Evolutionary conservation across 306 rosid species (phyloP), one percentile per base, ranked within the genome.

Genomic region (Fagus crenata): DNA sequence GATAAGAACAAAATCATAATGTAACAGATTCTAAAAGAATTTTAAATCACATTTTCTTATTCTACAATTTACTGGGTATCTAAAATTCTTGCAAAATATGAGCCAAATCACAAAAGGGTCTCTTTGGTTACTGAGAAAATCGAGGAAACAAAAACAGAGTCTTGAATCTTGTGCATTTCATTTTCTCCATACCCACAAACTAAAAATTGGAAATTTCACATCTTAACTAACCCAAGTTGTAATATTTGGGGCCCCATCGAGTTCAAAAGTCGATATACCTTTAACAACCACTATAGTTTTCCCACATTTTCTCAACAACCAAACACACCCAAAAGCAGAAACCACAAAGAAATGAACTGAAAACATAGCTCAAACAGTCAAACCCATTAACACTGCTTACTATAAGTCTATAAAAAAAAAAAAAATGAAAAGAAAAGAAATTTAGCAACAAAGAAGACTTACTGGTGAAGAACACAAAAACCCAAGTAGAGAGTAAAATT

Each of bases 401-500:
- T 41, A 22, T 7, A 49, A 49, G 33, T 22, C 32, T 18, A 40
- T 1, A 8, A 8, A 14, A 41, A 39, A 6, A 6, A 11, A 7
- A 7, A 4, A 22, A 7, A 2, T 22, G 3, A 17, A 68, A 55
- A 63, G 4, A 18, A n/a, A 4, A 0, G 51, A 37, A 17, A n/a
- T 39, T 17, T 2, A 18, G 12, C 49, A 12, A n/a, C 28, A 14
- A 0, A 43, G 35, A 51, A 55, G 1, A 53, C 87, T 80, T 77
- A 80, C 82, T 33, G 64, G 72, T n/a, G 61, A 67, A 77, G 76
- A 55, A 73, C 71, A 63, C 14, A 55, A 84, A 53, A 80, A 76
- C 77, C 59, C 42, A 32, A 31, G 75, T 11, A 7, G 13, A 54
- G 17, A 37, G 14, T 4, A 61, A 14, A 31, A 68, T 55, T 35